These are phyloP conservation scores for Colletotrichum sp. DNA, from an alignment of 2,329 filamentous ascomycete species.

Conservation along the genomic window DNA sequence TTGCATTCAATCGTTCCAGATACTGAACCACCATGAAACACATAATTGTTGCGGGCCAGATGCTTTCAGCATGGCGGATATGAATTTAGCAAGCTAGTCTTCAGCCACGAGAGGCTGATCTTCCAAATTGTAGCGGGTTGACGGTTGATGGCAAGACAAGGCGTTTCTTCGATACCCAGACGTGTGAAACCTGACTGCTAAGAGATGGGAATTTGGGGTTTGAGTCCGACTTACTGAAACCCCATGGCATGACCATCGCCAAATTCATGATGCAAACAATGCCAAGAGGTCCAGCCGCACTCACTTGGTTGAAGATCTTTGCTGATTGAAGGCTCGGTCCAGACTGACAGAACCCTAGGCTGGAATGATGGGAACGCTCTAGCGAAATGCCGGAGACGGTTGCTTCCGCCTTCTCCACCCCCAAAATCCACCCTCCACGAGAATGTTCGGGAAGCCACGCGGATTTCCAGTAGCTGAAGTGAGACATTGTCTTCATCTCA, in stretches of 20 bases:
- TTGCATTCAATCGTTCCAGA: not conserved
- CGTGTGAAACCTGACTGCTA: not conserved
- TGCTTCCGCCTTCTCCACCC: not conserved
- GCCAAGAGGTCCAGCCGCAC: not conserved
- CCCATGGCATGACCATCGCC: not conserved
- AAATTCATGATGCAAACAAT: not conserved
- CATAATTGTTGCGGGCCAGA: not conserved
- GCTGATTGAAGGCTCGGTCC: not conserved
- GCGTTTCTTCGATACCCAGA: not conserved
- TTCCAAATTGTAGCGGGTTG: not conserved
- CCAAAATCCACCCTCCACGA: not conserved
- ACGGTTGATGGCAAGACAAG: not conserved
- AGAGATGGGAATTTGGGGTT: not conserved
- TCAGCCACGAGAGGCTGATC: accelerated
- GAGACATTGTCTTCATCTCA: accelerated
- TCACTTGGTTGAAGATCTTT: not conserved
- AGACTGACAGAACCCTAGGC: accelerated
- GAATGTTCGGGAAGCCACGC: not conserved
- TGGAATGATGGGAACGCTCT: not conserved
- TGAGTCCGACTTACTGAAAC: not conserved
- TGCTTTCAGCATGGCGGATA: not conserved
- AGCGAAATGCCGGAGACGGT: not conserved
- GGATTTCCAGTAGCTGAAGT: not conserved
- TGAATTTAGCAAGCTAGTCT: not conserved
- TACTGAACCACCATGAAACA: not conserved